Evolutionary conservation across 2,329 filamentous ascomycete species (phyloP), one percentile per base, ranked within the genome.

Genomic region (Penicillium expansum): DNA sequence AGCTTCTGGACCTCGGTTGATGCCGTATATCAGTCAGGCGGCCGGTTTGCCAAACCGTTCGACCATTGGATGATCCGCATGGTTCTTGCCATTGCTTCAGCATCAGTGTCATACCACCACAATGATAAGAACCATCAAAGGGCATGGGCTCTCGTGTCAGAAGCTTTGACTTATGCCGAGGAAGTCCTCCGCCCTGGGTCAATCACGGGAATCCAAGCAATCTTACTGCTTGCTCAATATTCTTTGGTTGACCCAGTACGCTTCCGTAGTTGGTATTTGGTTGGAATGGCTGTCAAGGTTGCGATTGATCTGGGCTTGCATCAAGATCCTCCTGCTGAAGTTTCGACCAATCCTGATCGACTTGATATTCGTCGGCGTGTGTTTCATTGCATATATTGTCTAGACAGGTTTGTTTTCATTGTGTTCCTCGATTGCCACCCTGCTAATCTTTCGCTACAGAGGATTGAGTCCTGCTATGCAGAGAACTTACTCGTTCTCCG

Each of bases 241-340:
- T 88, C 93, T 3, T 89, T 94, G 79, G 80, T 96, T 48, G 92
- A 97, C 66, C 92, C 93, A 2, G 85, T 87, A 41, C 91, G 95
- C 69, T 97, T 96, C 68, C 92, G 96, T 68, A 91, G 89, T 66
- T 97, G 94, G 92, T 92, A 94, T 62, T 76, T 97, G 60, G 90
- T 97, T 55, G 94, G 93, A 7, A 92, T 94, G 71, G 92, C 93
- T 7, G 90, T 90, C 39, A 86, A 93, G 56, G 90, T 92, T 6
- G 86, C 93, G 69, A 84, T 97, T 22, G 94, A 99, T 75, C 78
- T 97, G 30, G 94, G 94, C 8, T 86, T 95, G 56, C 94, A 97
- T 73, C 93, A 97, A 75, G 93, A 97, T 64, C 91, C 92, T 3
- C 88, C 90, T 0, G 81, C 83, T 55, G 86, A 88, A 60, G 82